Base-by-base conservation (phyloP, 352 stramenopile genomes). In the Phytophthora agathidicida region DNA sequence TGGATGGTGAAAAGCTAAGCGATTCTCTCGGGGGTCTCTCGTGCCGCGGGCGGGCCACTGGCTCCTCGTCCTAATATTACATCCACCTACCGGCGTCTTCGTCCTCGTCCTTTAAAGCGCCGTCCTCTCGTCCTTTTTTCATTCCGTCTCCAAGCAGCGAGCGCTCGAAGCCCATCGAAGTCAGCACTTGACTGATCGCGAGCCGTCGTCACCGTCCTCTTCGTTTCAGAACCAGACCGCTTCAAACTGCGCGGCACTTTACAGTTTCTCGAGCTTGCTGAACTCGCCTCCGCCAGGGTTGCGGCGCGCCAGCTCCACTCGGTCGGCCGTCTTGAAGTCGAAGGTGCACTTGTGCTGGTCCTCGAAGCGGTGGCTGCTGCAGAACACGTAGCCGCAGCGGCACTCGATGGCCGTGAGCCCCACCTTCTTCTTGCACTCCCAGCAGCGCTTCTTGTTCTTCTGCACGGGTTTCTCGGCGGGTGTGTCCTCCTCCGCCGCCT, bases 351-450 rank as follows among this genome's bases (percentile, higher is more conserved):
- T 72, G 72, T 96, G 90, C 64, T 96, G 75, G 43, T 97, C 86
- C 10, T 86, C 77, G 65, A 96, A 97, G 8, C 89, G 84, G 68
- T 97, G 90, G 33, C 56, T 70, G 56, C 71, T 88, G 71, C 90
- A 97, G 60, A 92, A 96, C 19, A 96, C 77, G 53, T 85, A 96
- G 50, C 86, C 86, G 53, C 90, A 97, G 38, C 85, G 83, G 67
- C 90, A 97, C 62, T 94, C 85, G 50, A 96, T 92, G 16, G 87
- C 90, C 17, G 87, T 96, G 5, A 96, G 73, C 0, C 90, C 88
- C 16, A 96, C 83, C 68, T 97, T 97, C 73, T 96, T 96, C 72
- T 90, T 93, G 79, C 90, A 97, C 52, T 92, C 80, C 77, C 86
- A 96, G 78, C 90, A 97, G 22, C 86, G 82, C 60, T 93, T 94